Base-by-base conservation (phyloP, 2,329 filamentous ascomycete genomes). In the Cercospora brassicicola region DNA sequence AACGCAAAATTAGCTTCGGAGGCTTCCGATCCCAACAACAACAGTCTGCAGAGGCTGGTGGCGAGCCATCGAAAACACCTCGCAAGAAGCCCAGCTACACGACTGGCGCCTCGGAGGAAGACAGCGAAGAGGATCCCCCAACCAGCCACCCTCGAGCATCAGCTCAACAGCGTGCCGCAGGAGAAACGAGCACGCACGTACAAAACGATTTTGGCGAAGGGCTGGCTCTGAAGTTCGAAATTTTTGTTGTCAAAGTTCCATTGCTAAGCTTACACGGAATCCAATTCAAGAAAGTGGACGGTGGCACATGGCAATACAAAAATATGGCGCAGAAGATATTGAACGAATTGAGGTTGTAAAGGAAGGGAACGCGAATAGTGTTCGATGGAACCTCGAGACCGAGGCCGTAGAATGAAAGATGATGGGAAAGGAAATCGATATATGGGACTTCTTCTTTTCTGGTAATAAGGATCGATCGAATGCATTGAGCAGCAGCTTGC, bases 291-390 rank as follows among this genome's bases (percentile, higher is more conserved):
- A 93, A 95, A 78, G 90, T 98, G 73, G 88, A 92, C 66, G 94
- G 95, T 39, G 94, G 96, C 68, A 98, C 95, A 67, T 98, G 94
- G 94, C 94, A 97, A 80, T 99, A 96, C 82, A 97, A 97, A 84
- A 94, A 92, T 77, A 96, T 98, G 93, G 95, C 95, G 39, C 94
- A 97, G 80, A 93, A 93, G 75, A 97, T 99, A 75, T 84, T 99
- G 73, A 89, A 91, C 77, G 93, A 95, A 79, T 82, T 99, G 73
- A 89, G 89, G 77, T 86, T 98, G 71, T 97, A 72, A 65, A 26
- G 48, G 9, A 53, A 23, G 7, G 15, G 11, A 20, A 23, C 30
- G 10, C 11, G 11, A 36, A 36, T 6, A 13, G 33, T 15, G 11
- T 36, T 15, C 33, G 33, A 36, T 36, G 33, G 33, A 11, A 13